Base-by-base conservation (phyloP, 2,329 filamentous ascomycete species). In the Furcasterigmium sp. region DNA sequence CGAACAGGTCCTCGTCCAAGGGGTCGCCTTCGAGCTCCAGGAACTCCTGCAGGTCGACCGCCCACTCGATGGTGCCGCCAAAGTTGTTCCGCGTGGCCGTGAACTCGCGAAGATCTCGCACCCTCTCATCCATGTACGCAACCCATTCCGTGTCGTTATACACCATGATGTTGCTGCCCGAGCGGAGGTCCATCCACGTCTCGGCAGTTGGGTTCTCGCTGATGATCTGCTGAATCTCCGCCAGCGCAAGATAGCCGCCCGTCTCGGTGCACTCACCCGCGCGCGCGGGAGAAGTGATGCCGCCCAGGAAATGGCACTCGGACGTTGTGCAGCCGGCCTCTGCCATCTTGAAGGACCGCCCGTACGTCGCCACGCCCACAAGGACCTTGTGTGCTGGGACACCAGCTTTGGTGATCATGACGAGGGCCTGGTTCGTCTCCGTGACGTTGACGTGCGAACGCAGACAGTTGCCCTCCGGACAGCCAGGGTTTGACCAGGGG, bases 361-460 rank as follows among this genome's bases (percentile, higher is more conserved):
- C 60, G 28, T 62, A 64, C 42, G 54, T 56, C 6, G 50, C 42
- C 3, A 63, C 46, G 3, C 62, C 61, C 0, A 64, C 55, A 7
- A 58, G 42, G 7, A 65, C 38, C 47, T 59, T 63, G n/a, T 54
- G 49, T 0, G 56, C 53, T 0, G 53, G 47, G 0, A 62, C 57
- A 7, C 57, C 59, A 0, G 60, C 59, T 30, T 60, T 61, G 8
- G 59, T 62, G 1, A 68, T 47, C 21, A 40, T 41, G 2, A 57
- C 46, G 8, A 70, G 51, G 1, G 63, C 46, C 19, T 51, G 49
- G 1, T 45, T 40, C 1, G 61, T 64, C 44, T 69, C 63, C 2
- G 65, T 68, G 20, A 53, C 23, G 48, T 69, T 69, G 18, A 67
- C 53, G 35, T 67, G 59, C 3, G 50, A 56, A 3, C 66, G 51